Evolutionary conservation across 495 filamentous ascomycete genomes (phyloP), one percentile per base, ranked within the genome.

Genomic region (Penicillium silybi): DNA sequence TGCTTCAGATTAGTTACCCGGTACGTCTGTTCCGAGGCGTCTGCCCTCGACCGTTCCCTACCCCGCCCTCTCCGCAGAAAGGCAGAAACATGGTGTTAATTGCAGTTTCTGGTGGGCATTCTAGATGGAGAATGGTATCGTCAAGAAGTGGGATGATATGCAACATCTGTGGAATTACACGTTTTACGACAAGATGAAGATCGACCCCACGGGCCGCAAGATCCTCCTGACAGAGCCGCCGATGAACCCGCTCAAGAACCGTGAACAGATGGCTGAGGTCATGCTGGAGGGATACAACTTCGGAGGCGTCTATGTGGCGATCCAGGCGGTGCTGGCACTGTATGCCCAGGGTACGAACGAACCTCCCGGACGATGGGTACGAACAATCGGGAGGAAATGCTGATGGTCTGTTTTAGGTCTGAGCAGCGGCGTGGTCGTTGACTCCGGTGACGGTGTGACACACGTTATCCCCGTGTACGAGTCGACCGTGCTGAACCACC

Each of bases 141-240:
- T 99, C 48, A 97, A 97, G 81, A 89, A 86, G 61, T 99, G 95
- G 95, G 93, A 97, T 61, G 95, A 99, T 72, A 97, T 97, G 92
- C 86, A 95, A 74, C 93, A 97, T 65, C 81, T 99, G 44, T 99
- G 95, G 95, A 92, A 99, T 75, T 97, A 92, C 71, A 97, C 93
- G 38, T 97, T 98, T 71, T 84, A 80, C 68, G 93, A 97, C 63
- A 97, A 97, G 81, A 86, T 99, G 83, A 83, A 89, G 67, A 80
- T 99, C 64, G 87, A 97, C 66, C 83, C 93, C 17, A 85, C 84
- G 39, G 91, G 87, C 53, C 87, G 91, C 68, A 99, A 99, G 78
- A 97, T 99, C 73, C 82, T 99, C 57, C 85, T 99, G 53, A 99
- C 93, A 37, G 93, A 99, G 73, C 93, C 93, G 18, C 93, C 93